Base-by-base conservation (phyloP, 768 basidiomycete genomes). In the Floccularia luteovirens region DNA sequence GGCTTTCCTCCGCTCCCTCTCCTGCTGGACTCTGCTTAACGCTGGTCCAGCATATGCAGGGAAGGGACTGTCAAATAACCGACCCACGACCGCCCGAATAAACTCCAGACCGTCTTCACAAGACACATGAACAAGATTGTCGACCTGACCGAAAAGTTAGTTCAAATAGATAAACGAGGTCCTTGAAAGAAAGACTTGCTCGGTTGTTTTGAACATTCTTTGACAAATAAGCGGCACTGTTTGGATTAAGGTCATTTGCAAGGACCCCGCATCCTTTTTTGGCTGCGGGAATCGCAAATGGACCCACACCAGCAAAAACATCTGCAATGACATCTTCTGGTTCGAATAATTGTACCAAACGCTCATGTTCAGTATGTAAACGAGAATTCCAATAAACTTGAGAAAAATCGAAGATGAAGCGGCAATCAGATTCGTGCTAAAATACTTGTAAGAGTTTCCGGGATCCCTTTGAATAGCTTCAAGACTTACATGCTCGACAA, bases 331-430 rank as follows among this genome's bases (percentile, higher is more conserved):
- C 75, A 38, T 90, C 89, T 19, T 79, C 70, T 0, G 80, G 75
- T 20, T 70, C 56, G 61, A 97, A 93, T 24, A 70, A 48, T 13
- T 72, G 57, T 30, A 98, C 86, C 12, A 99, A 69, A 2, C 93
- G 82, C 20, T 80, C 77, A 54, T 99, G 96, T 55, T 99, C 96
- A 3, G 81, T 79, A 42, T 90, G 86, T 24, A 99, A 65, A 25
- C 96, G 81, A 12, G 93, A 94, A 64, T 99, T 99, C 93, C 93
- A 99, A 61, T 99, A 99, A 10, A 98, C 96, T 54, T 81, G 71
- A 4, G 85, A 81, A 55, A 98, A 99, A 58, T 99, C 92, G 52
- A 99, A 98, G 1, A 74, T 82, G 61, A 98, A 98, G 23, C 66
- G 69, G 58, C 92, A 97, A 49, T 79, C 74, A 5, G 82, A 77